A percentile compares a stretch with the other conserved stretches of the same genome.
Conservation (phyloP, 1,284 basidiomycete species). For the Fomitopsis pinicola region DNA sequence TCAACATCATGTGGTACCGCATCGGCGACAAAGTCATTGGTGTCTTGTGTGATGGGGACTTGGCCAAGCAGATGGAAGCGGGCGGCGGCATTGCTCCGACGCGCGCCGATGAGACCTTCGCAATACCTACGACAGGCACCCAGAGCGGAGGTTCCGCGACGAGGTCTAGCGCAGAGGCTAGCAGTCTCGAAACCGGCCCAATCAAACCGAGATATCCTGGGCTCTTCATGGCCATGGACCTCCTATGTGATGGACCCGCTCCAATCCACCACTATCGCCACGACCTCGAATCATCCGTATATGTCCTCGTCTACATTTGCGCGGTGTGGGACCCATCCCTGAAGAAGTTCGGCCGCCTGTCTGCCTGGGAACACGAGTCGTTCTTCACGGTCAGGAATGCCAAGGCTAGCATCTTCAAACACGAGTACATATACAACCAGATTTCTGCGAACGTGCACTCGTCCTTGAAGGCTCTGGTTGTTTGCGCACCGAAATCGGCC, state of each 20-base stretch:
- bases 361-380: not conserved
- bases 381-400: no score
- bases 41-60: constrained; percentile 26
- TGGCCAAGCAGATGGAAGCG: no score
- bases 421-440: not conserved
- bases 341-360: not conserved
- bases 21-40: constrained; percentile 10
- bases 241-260: constrained; percentile 9
- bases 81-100: no score
- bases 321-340: not conserved
- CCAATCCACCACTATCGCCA: not conserved
- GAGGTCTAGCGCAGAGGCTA: no score
- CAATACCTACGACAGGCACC: no score
- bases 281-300: constrained; percentile 3
- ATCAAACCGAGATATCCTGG: not conserved
- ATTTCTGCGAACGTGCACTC: not conserved
- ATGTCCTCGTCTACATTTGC: not conserved
- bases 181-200: not conserved
- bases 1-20: constrained; percentile 25
- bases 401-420: not conserved
- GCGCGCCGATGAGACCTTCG: no score
- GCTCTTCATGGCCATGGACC: constrained; percentile 20
- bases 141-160: no score
- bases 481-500: no score
- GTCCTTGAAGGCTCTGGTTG: no score